These are phyloP conservation scores for Orbilia ellipsospora DNA, from an alignment of 2,329 filamentous ascomycete genomes.

Conservation along the genomic window DNA sequence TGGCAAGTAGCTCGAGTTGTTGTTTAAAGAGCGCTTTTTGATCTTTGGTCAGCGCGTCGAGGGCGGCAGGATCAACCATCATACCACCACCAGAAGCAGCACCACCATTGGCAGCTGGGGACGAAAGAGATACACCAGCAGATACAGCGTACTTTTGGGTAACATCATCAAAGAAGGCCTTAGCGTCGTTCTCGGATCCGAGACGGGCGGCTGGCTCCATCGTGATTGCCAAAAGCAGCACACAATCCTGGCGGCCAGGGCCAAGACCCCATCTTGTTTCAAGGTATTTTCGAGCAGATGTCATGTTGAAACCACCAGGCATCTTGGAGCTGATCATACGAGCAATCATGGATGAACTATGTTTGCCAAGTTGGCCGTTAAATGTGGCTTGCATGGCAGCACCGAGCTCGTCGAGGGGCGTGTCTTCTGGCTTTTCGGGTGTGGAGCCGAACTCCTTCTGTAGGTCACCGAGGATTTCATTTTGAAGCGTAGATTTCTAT, in stretches of 20 bases:
- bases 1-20: constrained; percentile 91
- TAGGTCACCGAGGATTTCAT: constrained; percentile 96
- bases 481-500: constrained; percentile 77
- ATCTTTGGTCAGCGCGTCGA: constrained; percentile 97
- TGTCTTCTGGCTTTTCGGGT: constrained; percentile 98
- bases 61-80: constrained; percentile 99
- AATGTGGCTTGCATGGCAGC: constrained; percentile 98
- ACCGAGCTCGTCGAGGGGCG: constrained; percentile 92
- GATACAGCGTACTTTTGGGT: constrained; percentile 87
- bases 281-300: constrained; percentile 90
- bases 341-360: constrained; percentile 90
- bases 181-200: constrained; percentile 88
- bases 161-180: constrained; percentile 88
- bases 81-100: constrained; percentile 78
- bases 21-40: constrained; percentile 97
- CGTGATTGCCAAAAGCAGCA: constrained; percentile 86
- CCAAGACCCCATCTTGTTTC: constrained; percentile 93
- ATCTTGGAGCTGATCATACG: constrained; percentile 98
- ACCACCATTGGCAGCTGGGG: constrained; percentile 76
- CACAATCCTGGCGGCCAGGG: constrained; percentile 88
- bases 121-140: constrained; percentile 84
- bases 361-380: constrained; percentile 97
- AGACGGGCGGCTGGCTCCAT: constrained; percentile 91
- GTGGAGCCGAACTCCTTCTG: constrained; percentile 99
- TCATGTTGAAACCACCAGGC: constrained; percentile 99